Base-by-base conservation (phyloP, 1,284 basidiomycete species). In the Pyrrhoderma lamaoense region DNA sequence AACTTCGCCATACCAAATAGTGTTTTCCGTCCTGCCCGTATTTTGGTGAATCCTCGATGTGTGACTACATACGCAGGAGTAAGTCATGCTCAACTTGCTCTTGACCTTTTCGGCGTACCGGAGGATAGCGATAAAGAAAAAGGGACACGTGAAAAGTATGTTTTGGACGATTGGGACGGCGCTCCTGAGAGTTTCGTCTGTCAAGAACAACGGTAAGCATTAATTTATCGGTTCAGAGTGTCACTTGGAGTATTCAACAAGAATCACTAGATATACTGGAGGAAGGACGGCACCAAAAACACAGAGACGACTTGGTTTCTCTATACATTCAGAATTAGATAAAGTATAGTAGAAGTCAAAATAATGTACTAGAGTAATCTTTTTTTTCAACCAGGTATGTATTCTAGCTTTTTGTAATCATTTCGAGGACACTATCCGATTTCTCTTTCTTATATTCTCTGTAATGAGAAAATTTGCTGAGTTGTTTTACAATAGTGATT, bases 61-160 rank as follows among this genome's bases (percentile, higher is more conserved):
- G 88, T 94, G 40, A 96, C 93, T 42, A 96, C 93, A 14, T 97
- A 97, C 63, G 93, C 93, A 0, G 93, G 93, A 4, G 93, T 96
- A 3, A 89, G 85, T 57, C 93, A 97, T 66, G 91, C 91, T 16
- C 86, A 92, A 65, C 77, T 97, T 37, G 93, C 93, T 8, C 68
- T 89, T 39, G 93, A 96, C 66, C 67, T 97, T 56, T 97, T 96
- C 61, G 93, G 93, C 0, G 13, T 16, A 19, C 66, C 70, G 7
- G 85, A 85, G 27, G 51, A 57, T 48, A 58, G 61, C 63, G 14
- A 22, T 40, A 22, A 5, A 7, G 38, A 40, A 7, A 16, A 22
- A 47, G 27, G 27, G 27, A 31, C 11, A 11, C 70, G 62, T 49
- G 77, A 81, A 47, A 90, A 86, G 64, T 94, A 95, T 65, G 76